Evolutionary conservation across 2,329 filamentous ascomycete species (phyloP), one percentile per base, ranked within the genome.

Genomic region (Cercospora sesami): DNA sequence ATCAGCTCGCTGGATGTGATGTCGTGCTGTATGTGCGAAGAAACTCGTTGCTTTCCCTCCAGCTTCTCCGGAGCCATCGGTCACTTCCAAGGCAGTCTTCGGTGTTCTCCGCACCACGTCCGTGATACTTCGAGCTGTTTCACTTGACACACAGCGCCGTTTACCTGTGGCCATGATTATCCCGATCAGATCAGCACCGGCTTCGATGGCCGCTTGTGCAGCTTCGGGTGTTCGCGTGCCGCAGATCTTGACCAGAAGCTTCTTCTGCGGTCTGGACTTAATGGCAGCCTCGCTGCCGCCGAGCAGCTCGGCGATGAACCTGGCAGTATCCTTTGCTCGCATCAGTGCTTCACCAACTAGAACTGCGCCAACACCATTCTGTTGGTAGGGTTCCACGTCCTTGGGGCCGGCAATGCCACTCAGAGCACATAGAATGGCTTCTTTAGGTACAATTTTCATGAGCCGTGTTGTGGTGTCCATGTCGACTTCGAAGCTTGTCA

Each of bases 401-500:
- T 94, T 87, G 31, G 95, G 87, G 0, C 90, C 91, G 71, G 92
- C 93, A 74, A 99, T 99, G 58, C 95, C 95, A 77, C 94, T 98
- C 36, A 99, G 85, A 9, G 95, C 96, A 78, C 93, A 97, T 30
- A 99, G 90, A 68, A 97, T 90, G 3, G 93, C 96, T 65, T 89
- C 90, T 70, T 91, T 87, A 2, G 93, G 91, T 3, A 97, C 94
- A 82, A 94, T 90, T 75, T 89, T 90, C 80, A 96, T 92, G 60
- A 99, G 83, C 26, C 94, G 90, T 26, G 71, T 74, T 23, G 74
- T 75, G 21, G 72, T 73, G 68, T 91, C 89, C 71, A 99, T 87
- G 78, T 99, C 96, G 21, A 99, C 95, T 78, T 98, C 94, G 75
- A 99, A 99, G 75, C 90, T 98, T 73, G 94, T 94, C 12, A 99